These are phyloP conservation scores for Dissophora ornata DNA, from an alignment of 192 early-diverging fungal species.

Conservation along the genomic window DNA sequence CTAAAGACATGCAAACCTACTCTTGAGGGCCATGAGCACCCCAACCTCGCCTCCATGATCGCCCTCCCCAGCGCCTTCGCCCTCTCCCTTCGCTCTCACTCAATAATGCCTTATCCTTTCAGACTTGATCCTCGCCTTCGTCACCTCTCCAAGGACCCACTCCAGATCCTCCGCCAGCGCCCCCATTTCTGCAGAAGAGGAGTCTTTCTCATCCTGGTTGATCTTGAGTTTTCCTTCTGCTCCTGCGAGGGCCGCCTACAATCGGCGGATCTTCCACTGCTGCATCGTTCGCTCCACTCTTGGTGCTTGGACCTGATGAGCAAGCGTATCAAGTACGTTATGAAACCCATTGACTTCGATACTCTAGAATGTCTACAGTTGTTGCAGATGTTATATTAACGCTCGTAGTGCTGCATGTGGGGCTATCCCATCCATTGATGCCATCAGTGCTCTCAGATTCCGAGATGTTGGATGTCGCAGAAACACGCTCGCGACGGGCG, in stretches of 20 bases:
- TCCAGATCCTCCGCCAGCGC: no score
- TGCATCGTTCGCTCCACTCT: conserved; percentile 53
- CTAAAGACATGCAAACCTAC: no score
- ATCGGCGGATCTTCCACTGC: conserved; percentile 43
- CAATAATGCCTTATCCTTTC: no score
- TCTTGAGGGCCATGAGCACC: no score
- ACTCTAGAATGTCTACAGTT: conserved; percentile 35
- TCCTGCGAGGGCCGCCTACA: conserved; percentile 59
- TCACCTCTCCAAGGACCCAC: no score
- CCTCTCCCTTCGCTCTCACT: no score
- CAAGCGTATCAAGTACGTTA: conserved; percentile 41
- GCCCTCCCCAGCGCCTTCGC: no score
- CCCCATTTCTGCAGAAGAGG: conserved; percentile 51
- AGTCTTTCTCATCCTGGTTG: conserved; percentile 49
- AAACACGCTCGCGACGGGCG: conserved; percentile 31
- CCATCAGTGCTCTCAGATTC: neutral
- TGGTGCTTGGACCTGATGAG: conserved; percentile 47
- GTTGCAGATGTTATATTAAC: conserved; percentile 27
- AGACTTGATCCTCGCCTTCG: no score
- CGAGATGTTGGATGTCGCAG: conserved; percentile 17
- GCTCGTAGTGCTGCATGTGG: neutral
- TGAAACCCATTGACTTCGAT: conserved; percentile 42
- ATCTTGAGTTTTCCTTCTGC: conserved; percentile 57
- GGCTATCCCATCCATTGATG: conserved; percentile 16
- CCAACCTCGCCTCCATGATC: no score